These are phyloP conservation scores for Ceratocystiopsis minuta DNA, from an alignment of 2,329 filamentous ascomycete genomes.

Conservation along the genomic window DNA sequence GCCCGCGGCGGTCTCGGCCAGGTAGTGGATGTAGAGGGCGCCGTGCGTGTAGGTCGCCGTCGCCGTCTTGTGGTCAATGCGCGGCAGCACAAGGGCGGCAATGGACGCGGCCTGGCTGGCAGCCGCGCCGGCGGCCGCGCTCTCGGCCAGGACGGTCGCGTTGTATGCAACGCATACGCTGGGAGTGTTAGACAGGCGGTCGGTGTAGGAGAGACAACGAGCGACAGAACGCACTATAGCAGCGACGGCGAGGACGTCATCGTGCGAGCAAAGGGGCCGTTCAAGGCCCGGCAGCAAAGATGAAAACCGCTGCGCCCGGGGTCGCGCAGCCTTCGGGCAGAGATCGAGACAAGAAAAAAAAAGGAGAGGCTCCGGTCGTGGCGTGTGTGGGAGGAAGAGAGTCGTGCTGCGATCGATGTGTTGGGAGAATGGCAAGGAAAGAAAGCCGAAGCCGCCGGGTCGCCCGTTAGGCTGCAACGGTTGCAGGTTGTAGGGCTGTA, in stretches of 20 bases:
- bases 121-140: slow-evolving; percentile 54
- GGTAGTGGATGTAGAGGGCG: slow-evolving; percentile 86
- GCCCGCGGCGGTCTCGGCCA: slow-evolving; percentile 62
- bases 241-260: slow-evolving; percentile 6
- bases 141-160: slow-evolving; percentile 82
- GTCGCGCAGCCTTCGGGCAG: not conserved
- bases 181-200: too few species aligned
- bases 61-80: slow-evolving; percentile 63
- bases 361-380: too few species aligned
- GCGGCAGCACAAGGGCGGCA: slow-evolving; percentile 84
- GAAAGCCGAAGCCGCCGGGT: too few species aligned
- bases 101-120: slow-evolving; percentile 70
- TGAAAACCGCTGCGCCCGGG: too few species aligned
- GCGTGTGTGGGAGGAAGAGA: too few species aligned
- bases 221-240: slow-evolving; percentile 9
- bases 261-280: not conserved
- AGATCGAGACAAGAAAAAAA: not conserved
- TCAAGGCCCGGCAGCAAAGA: not conserved
- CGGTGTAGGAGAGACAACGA: not conserved
- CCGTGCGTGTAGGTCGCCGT: slow-evolving; percentile 94
- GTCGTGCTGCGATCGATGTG: too few species aligned
- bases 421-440: too few species aligned
- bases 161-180: slow-evolving; percentile 91
- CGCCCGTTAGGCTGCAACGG: too few species aligned
- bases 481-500: too few species aligned